These are phyloP conservation scores for Croton setiger DNA, from an alignment of 441 rosid species.

Conservation along the genomic window DNA sequence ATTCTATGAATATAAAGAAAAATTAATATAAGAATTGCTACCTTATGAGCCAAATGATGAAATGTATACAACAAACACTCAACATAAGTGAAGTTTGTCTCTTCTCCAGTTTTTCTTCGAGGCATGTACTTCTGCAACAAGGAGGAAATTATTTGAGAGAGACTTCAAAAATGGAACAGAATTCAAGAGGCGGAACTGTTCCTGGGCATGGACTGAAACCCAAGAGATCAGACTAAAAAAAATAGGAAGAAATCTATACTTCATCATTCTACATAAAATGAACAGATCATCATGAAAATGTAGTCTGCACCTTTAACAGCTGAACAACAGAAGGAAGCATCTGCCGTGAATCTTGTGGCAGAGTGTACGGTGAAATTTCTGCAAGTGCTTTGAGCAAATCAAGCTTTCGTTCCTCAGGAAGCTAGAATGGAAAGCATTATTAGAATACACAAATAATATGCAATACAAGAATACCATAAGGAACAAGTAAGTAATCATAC, in stretches of 20 bases:
- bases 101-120: constrained; percentile 82
- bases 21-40: constrained; percentile 17
- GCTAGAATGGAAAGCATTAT: constrained; percentile 44
- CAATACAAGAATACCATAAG: not conserved
- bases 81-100: constrained; percentile 88
- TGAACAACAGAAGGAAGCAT: constrained; percentile 84
- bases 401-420: constrained; percentile 91
- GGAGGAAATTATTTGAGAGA: constrained; percentile 11
- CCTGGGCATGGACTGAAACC: not conserved
- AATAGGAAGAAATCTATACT: not conserved
- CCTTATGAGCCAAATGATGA: constrained; percentile 90
- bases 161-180: not conserved
- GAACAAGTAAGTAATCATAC: not conserved
- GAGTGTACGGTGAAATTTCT: constrained; percentile 82
- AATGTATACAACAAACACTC: constrained; percentile 85
- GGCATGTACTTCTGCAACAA: constrained; percentile 83
- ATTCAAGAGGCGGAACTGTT: not conserved
- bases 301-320: constrained; percentile 63
- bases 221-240: not conserved
- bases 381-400: constrained; percentile 94
- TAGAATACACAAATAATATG: not conserved
- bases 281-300: not conserved
- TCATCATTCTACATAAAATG: not conserved
- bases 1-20: not conserved
- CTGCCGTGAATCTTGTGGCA: constrained; percentile 91